Percentiles rank a stretch among this genome's conserved stretches.
phyloP scores from a whole-genome alignment of 1,139 yeast genomes.

The Diutina pseudorugosa region DNA sequence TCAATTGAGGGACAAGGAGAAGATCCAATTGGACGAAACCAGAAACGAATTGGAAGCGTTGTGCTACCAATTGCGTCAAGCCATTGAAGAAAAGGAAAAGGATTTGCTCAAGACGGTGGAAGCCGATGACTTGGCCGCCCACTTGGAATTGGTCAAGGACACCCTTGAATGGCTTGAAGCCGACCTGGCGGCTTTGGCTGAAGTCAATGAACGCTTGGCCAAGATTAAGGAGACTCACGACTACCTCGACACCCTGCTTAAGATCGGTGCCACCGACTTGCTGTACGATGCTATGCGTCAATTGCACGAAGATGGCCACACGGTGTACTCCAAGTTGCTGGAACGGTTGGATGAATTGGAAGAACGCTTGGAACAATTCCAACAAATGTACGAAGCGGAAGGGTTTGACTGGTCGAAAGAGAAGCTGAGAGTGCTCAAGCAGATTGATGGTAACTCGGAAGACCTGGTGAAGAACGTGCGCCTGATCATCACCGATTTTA shows the following conservation, averaged over 20 bases:
- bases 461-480: neutral
- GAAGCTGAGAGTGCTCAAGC: conserved; percentile 9
- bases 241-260: conserved; percentile 13
- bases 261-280: conserved; percentile 22
- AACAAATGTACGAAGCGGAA: conserved; percentile 26
- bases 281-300: conserved; percentile 22
- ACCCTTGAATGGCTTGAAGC: conserved; percentile 71
- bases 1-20: conserved; percentile 32
- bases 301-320: conserved; percentile 28
- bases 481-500: neutral
- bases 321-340: conserved; percentile 29
- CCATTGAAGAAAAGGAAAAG: conserved; percentile 36
- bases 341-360: conserved; percentile 32
- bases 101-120: conserved; percentile 22
- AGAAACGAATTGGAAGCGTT: conserved; percentile 46
- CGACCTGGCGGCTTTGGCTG: conserved; percentile 39
- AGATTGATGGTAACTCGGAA: neutral
- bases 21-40: conserved; percentile 33
- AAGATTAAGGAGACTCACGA: conserved; percentile 12
- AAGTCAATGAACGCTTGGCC: conserved; percentile 18
- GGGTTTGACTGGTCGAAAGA: conserved; percentile 41
- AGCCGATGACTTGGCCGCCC: conserved; percentile 18
- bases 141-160: conserved; percentile 25
- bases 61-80: conserved; percentile 44
- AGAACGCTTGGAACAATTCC: conserved; percentile 27